Conservation (phyloP, 2,329 filamentous ascomycete genomes). For the Trichoderma semiorbis region DNA sequence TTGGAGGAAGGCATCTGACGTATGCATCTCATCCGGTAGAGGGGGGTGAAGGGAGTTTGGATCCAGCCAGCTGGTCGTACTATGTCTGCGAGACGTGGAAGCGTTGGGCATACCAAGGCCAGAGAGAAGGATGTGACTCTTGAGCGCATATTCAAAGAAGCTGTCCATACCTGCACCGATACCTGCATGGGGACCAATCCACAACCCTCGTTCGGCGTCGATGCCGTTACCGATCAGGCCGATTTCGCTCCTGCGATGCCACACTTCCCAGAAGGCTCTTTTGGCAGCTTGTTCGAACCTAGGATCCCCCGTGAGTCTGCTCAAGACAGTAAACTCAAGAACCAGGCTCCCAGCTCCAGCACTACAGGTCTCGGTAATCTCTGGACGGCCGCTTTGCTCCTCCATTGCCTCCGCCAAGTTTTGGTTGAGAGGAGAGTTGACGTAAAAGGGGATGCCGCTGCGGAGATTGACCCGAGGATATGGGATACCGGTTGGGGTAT, state of each 20-base stretch:
- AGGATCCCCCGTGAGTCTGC: conserved; percentile 77
- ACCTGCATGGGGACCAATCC: conserved; percentile 85
- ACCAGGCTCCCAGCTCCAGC: conserved; percentile 95
- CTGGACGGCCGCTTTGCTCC: conserved; percentile 44
- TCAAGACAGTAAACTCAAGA: conserved; percentile 87
- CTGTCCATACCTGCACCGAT: conserved; percentile 96
- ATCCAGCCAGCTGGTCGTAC: conserved; percentile 51
- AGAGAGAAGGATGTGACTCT: conserved; percentile 86
- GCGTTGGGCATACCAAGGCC: conserved; percentile 60
- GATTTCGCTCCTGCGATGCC: conserved; percentile 79
- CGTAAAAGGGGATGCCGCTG: conserved; percentile 87
- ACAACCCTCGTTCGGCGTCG: conserved; percentile 84
- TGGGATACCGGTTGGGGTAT: conserved; percentile 84
- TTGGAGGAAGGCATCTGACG: conserved; percentile 72
- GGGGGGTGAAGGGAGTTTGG: conserved; percentile 61
- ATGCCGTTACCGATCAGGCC: conserved; percentile 88
- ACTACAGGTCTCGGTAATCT: conserved; percentile 94
- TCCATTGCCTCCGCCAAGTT: conserved; percentile 29
- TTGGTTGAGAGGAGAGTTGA: conserved; percentile 74
- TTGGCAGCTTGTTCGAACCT: conserved; percentile 91
- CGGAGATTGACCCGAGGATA: conserved; percentile 93
- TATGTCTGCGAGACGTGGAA: conserved; percentile 39
- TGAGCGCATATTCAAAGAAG: conserved; percentile 97
- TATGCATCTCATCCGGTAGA: conserved; percentile 62
- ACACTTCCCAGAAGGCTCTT: conserved; percentile 95